phyloP scores from a whole-genome alignment of 2,329 filamentous ascomycete genomes.

The Stemphylium lycopersici region DNA sequence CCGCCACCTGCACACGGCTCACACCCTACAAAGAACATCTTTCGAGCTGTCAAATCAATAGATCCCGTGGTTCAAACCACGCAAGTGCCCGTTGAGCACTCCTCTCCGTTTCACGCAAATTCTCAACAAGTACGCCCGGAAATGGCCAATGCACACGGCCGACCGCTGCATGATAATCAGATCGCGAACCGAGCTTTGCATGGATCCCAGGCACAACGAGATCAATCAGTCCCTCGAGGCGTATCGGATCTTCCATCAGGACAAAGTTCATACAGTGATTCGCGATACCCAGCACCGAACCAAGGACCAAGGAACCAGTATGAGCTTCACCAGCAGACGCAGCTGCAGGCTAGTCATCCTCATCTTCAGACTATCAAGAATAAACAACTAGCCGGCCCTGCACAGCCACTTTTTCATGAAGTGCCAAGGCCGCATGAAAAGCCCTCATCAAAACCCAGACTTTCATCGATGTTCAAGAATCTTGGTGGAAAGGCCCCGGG shows the following conservation, averaged over 20 bases:
- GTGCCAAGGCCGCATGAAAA: slow-evolving; percentile 30
- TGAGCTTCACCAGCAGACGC: slow-evolving; percentile 41
- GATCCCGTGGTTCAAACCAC: background rate
- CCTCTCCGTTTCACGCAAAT: slow-evolving; percentile 12
- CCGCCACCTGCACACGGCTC: slow-evolving; percentile 3
- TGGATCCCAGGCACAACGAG: slow-evolving; percentile 18
- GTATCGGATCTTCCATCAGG: slow-evolving; percentile 14
- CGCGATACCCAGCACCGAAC: slow-evolving; percentile 20
- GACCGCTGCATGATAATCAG: slow-evolving; percentile 8
- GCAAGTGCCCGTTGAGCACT: slow-evolving; percentile 18
- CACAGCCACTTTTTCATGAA: slow-evolving; percentile 33
- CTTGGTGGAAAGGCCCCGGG: slow-evolving; percentile 33
- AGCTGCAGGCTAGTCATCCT: slow-evolving; percentile 44
- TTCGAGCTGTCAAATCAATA: slow-evolving; percentile 1
- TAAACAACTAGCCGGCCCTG: slow-evolving; percentile 47
- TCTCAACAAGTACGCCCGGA: slow-evolving; percentile 11
- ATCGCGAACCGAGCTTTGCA: slow-evolving; percentile 12
- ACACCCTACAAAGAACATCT: slow-evolving; percentile 8
- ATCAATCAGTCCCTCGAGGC: slow-evolving; percentile 17
- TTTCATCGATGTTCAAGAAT: slow-evolving; percentile 56
- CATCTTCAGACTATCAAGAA: slow-evolving; percentile 52
- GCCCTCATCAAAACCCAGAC: slow-evolving; percentile 29
- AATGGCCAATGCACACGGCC: slow-evolving; percentile 9
- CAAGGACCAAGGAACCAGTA: slow-evolving; percentile 34
- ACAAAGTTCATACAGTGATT: slow-evolving; percentile 16